Evolutionary conservation across 805 yeast genomes (phyloP), one percentile per base, ranked within the genome.

Genomic region (Metschnikowia koreensis): DNA sequence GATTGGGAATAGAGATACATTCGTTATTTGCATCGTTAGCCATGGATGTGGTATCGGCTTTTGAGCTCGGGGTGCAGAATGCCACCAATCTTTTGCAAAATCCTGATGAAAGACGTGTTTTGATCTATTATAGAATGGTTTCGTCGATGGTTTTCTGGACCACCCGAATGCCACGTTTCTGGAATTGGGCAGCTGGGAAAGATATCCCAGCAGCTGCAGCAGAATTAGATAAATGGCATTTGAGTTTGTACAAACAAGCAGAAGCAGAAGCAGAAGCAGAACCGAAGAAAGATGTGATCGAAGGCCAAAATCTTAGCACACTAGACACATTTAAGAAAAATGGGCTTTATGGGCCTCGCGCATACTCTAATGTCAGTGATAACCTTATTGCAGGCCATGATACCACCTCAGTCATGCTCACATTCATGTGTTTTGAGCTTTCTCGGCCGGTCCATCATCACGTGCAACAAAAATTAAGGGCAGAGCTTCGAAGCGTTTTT

Each of bases 301-400:
- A 44, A 1, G 54, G 48, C 7, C 60, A 61, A 36, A 66, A 67
- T 47, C 42, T 57, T 28, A 63, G 74, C 11, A 71, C 76, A 1
- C 60, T 74, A 29, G 71, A 70, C 47, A 57, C 70, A 5, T 60
- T 74, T 44, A 66, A 66, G 36, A 60, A 61, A 43, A 60, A 61
- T 45, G 75, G 76, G 1, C 54, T 67, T 26, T 46, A 45, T 2
- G 74, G 70, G 3, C 59, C 62, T 28, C 50, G 62, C 38, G 76
- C 77, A 1, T 74, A 73, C 58, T 66, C 76, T 0, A 69, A 71
- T 50, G 54, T 74, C 6, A 65, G 79, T 45, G 92, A 86, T 61
- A 89, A 86, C 62, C 75, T 85, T 37, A 83, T 86, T 40, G 92
- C 92, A 1, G 92, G 92, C 6, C 91, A 86, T 63, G 87, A 85